Conservation (phyloP, 352 stramenopile species). For the Globisporangium acanthophoron region DNA sequence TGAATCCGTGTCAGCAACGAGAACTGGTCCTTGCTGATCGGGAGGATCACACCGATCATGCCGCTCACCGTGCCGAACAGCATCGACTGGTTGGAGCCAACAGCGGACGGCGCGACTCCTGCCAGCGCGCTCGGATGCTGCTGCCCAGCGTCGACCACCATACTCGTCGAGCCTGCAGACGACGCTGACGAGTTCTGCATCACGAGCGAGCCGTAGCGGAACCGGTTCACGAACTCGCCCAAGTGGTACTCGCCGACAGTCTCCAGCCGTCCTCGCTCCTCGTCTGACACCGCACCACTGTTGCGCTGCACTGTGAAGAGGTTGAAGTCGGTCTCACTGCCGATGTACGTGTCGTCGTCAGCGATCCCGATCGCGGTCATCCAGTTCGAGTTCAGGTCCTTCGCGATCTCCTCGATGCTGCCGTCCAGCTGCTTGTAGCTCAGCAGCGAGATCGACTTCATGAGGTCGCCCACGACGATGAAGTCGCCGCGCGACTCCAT, state of each 20-base stretch:
- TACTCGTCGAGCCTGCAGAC: conserved; percentile 11
- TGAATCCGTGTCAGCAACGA: conserved; percentile 90
- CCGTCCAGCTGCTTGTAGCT: conserved; percentile 91
- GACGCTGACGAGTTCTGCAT: conserved; percentile 79
- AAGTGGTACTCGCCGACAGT: conserved; percentile 93
- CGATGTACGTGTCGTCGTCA: conserved; percentile 94
- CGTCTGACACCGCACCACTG: conserved; percentile 87
- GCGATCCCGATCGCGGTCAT: conserved; percentile 93
- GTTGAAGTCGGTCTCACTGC: conserved; percentile 94
- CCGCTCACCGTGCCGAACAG: conserved; percentile 95
- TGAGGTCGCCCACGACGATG: conserved; percentile 95
- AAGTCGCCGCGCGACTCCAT: conserved; percentile 93
- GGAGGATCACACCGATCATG: conserved; percentile 93
- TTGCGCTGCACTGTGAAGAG: conserved; percentile 94
- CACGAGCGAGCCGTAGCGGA: conserved; percentile 92
- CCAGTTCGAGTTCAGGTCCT: conserved; percentile 96
- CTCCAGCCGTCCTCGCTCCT: conserved; percentile 91
- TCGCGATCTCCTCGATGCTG: conserved; percentile 93
- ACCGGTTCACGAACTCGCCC: conserved; percentile 95
- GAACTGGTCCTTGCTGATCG: conserved; percentile 90
- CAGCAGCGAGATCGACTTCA: conserved; percentile 95
- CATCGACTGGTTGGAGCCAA: conserved; percentile 43
- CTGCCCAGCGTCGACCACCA: conserved; percentile 51
- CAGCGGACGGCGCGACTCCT: neutral
- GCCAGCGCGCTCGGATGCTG: conserved; percentile 1